Evolutionary conservation across 2,329 filamentous ascomycete species (phyloP).

Genomic region (Nannizziopsis arthrosporioides): DNA sequence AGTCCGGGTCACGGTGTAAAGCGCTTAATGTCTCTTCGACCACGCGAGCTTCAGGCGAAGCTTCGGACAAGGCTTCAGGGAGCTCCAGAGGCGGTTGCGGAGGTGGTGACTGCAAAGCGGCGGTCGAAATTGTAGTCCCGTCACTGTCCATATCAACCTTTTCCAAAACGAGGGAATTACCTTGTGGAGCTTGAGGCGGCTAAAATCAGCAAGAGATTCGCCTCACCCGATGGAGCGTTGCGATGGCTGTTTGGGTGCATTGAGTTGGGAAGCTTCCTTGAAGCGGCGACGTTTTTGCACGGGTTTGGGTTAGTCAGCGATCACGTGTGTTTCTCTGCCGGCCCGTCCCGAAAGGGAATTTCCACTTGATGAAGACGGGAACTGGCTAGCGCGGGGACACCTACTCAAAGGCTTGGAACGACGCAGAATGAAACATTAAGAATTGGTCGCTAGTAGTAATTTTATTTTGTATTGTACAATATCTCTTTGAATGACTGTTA

Average conservation of each 20-base stretch:
- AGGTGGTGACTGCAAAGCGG: not conserved
- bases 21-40: not conserved
- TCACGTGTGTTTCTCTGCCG: no score
- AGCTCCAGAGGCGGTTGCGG: not conserved
- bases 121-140: not conserved
- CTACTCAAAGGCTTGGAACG: no score
- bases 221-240: not conserved
- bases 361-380: no score
- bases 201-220: slow-evolving; percentile 11
- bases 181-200: slow-evolving; percentile 2
- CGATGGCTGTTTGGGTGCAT: not conserved
- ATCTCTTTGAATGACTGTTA: no score
- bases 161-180: not conserved
- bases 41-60: not conserved
- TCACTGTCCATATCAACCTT: not conserved
- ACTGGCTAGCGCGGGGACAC: no score
- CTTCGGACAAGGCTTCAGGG: not conserved
- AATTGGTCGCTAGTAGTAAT: no score
- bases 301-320: not conserved
- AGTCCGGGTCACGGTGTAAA: not conserved
- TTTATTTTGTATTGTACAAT: no score
- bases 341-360: no score
- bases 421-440: no score
- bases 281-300: slow-evolving; percentile 13
- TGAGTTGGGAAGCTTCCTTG: slow-evolving; percentile 1